Conservation (phyloP, 2,329 filamentous ascomycete species). For the Exserohilum rostratum region DNA sequence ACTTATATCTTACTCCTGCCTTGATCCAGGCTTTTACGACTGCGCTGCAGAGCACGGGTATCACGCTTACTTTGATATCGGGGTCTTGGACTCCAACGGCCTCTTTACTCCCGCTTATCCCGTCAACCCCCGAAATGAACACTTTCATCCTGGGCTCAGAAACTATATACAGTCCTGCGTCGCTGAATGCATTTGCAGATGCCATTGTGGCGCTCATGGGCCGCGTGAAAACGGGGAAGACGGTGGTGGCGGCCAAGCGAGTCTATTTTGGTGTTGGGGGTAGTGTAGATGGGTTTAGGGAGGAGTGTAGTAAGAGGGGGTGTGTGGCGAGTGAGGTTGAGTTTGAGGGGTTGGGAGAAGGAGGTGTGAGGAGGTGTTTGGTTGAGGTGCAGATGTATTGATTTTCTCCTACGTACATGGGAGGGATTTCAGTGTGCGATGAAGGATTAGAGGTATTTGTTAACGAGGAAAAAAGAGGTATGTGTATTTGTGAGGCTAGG, state of each 20-base stretch:
- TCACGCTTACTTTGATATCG: constrained; percentile 71
- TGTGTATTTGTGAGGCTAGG: neutral
- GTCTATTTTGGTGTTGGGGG: constrained; percentile 87
- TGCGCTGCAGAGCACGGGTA: constrained; percentile 57
- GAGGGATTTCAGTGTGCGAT: no score
- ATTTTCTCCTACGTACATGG: no score
- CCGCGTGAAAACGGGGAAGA: constrained; percentile 61
- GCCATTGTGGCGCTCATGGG: constrained; percentile 66
- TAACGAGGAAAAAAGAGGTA: neutral
- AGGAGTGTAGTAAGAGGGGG: constrained; percentile 50
- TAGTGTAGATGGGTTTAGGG: constrained; percentile 75
- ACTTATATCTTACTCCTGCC: constrained; percentile 67
- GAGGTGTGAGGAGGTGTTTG: constrained; percentile 55
- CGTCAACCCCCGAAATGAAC: constrained; percentile 46
- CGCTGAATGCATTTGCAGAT: constrained; percentile 71
- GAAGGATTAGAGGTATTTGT: no score
- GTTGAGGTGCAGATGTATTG: constrained; percentile 54
- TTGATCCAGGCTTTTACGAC: constrained; percentile 65
- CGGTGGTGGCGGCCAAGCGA: constrained; percentile 76
- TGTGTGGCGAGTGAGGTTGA: constrained; percentile 57
- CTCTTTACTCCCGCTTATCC: constrained; percentile 65
- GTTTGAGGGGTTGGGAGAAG: constrained; percentile 52
- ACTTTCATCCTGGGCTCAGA: constrained; percentile 71
- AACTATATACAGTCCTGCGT: constrained; percentile 81
- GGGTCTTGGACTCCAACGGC: constrained; percentile 70